Conservation (phyloP, 2,329 filamentous ascomycete species). For the Monilinia laxa region DNA sequence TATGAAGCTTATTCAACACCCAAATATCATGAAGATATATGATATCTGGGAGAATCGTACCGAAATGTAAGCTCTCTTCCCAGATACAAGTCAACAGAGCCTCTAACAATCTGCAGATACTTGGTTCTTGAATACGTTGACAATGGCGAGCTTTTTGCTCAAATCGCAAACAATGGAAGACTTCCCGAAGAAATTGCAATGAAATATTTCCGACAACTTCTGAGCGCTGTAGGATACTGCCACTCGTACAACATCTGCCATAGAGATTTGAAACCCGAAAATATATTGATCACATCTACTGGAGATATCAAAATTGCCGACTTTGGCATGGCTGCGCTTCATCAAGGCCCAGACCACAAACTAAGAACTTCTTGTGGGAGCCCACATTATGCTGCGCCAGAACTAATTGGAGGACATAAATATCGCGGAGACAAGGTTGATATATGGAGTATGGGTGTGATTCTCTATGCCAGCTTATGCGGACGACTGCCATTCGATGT, state of each 20-base stretch:
- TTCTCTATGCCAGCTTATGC: slow-evolving; percentile 83
- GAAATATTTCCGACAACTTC: slow-evolving; percentile 87
- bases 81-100: slow-evolving; percentile 31
- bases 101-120: slow-evolving; percentile 60
- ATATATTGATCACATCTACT: slow-evolving; percentile 78
- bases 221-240: slow-evolving; percentile 88
- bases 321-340: slow-evolving; percentile 94
- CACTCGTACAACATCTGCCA: slow-evolving; percentile 95
- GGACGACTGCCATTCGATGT: slow-evolving; percentile 79
- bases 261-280: slow-evolving; percentile 94
- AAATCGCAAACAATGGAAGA: slow-evolving; percentile 72
- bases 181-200: slow-evolving; percentile 78
- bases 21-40: slow-evolving; percentile 88
- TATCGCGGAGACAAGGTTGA: slow-evolving; percentile 88
- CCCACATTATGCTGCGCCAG: slow-evolving; percentile 93
- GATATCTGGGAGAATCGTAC: slow-evolving; percentile 98
- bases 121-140: slow-evolving; percentile 92
- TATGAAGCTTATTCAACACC: slow-evolving; percentile 93
- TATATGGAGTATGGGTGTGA: slow-evolving; percentile 91
- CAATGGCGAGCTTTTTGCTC: slow-evolving; percentile 69
- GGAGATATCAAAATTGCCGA: slow-evolving; percentile 90
- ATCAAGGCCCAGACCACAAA: slow-evolving; percentile 74
- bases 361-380: slow-evolving; percentile 92
- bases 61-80: slow-evolving; percentile 69
- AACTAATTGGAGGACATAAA: slow-evolving; percentile 72